These are phyloP conservation scores for Backusella westeae DNA, from an alignment of 192 early-diverging fungal genomes.

Conservation along the genomic window DNA sequence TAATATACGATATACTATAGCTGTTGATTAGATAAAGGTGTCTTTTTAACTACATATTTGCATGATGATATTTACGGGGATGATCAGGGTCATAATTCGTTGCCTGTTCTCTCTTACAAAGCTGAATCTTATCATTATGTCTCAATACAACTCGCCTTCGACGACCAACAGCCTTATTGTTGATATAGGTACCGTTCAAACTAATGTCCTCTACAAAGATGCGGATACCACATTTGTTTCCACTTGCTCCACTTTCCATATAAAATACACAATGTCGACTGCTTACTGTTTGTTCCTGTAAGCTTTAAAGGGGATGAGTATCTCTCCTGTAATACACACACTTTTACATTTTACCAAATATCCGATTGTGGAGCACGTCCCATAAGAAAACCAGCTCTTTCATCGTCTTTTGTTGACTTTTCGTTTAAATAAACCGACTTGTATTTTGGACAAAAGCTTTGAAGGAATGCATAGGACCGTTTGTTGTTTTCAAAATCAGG, in stretches of 20 bases:
- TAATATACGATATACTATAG: background rate
- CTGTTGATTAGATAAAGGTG: too few species aligned
- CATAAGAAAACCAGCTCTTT: conserved; percentile 10
- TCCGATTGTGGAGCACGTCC: conserved; percentile 7
- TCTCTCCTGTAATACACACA: background rate
- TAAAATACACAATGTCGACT: conserved; percentile 12
- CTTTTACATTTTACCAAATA: background rate
- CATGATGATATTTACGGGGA: background rate
- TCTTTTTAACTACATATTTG: background rate
- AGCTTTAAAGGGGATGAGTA: background rate
- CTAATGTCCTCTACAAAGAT: conserved; percentile 16
- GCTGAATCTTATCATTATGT: background rate
- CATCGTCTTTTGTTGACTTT: background rate
- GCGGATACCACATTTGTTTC: background rate
- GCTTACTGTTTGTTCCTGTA: conserved; percentile 1
- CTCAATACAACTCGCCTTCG: conserved; percentile 2
- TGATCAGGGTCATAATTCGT: background rate
- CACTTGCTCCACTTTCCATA: conserved; percentile 17
- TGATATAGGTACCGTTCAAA: conserved; percentile 15
- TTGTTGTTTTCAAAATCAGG: background rate
- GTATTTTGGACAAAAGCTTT: conserved; percentile 1
- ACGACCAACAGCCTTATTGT: background rate
- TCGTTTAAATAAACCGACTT: background rate
- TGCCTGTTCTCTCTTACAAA: background rate
- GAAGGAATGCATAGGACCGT: background rate